Conservation (phyloP, 441 rosid genomes). For the Iberis amara region DNA sequence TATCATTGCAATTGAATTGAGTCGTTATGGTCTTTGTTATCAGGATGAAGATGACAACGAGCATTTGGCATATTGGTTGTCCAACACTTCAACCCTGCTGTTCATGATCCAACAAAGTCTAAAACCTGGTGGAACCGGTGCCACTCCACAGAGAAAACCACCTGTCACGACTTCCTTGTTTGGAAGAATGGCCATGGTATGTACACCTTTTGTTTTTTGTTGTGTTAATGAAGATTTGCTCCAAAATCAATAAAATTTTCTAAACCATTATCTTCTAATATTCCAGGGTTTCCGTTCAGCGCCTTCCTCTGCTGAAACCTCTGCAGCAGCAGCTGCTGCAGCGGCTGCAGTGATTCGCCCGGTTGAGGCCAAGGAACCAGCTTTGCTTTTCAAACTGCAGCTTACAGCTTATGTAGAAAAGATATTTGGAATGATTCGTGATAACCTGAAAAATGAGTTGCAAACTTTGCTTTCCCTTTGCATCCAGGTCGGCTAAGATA, state of each 20-base stretch:
- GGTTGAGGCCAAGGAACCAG: constrained; percentile 89
- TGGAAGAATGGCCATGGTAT: constrained; percentile 83
- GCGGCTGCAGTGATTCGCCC: constrained; percentile 50
- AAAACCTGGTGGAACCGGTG: constrained; percentile 46
- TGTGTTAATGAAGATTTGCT: constrained; percentile 3
- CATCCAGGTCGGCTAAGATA: constrained; percentile 59
- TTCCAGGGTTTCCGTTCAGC: constrained; percentile 81
- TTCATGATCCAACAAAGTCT: constrained; percentile 77
- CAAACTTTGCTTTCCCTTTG: constrained; percentile 60
- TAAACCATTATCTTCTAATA: constrained; percentile 24
- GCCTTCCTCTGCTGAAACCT: constrained; percentile 62
- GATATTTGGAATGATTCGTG: constrained; percentile 86
- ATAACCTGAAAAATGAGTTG: constrained; percentile 82
- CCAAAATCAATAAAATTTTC: not conserved
- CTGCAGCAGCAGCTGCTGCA: constrained; percentile 53
- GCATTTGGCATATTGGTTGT: constrained; percentile 86
- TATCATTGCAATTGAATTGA: constrained; percentile 16
- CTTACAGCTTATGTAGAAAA: constrained; percentile 89
- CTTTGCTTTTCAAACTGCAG: constrained; percentile 85
- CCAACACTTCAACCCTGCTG: constrained; percentile 71
- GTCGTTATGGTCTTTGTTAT: constrained; percentile 14
- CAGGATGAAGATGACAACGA: constrained; percentile 74
- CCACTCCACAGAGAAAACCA: constrained; percentile 50
- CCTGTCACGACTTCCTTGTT: constrained; percentile 62
- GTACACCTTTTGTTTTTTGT: constrained; percentile 16